Conservation (phyloP, 371 early-diverging fungal genomes). For the Syncephalis fuscata region DNA sequence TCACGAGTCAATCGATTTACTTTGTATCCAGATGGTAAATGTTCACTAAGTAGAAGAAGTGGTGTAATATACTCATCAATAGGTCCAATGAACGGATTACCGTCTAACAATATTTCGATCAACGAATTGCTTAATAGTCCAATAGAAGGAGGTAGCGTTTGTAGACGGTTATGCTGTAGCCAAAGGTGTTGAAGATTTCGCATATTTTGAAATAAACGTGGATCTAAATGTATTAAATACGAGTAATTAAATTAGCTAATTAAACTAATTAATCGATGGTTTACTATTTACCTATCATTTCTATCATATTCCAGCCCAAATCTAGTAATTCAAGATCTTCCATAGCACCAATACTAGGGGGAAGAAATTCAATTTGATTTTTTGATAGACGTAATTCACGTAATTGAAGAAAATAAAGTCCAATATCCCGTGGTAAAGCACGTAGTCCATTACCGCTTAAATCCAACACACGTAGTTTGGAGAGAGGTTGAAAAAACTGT, state of each 20-base stretch:
- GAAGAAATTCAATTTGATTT: not conserved
- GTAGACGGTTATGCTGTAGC: not conserved
- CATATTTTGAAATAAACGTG: no score
- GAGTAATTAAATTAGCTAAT: no score
- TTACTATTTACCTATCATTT: no score
- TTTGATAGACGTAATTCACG: not conserved
- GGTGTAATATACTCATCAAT: not conserved
- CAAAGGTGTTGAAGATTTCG: no score
- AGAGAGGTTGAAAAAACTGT: not conserved
- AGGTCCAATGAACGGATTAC: not conserved
- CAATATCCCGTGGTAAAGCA: not conserved
- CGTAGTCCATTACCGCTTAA: not conserved
- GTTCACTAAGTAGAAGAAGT: not conserved
- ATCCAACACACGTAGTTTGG: not conserved
- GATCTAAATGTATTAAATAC: no score
- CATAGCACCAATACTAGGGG: not conserved
- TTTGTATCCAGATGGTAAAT: no score
- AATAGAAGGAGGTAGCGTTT: not conserved
- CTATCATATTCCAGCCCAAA: no score
- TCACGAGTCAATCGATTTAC: no score
- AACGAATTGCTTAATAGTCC: not conserved
- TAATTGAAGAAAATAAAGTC: not conserved
- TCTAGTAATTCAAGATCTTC: not conserved
- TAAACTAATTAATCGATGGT: no score
- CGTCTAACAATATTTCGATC: not conserved